A percentile compares a stretch with the other conserved stretches of the same genome.
Evolutionary conservation across 257 asterid genomes (phyloP).

Genomic region (Gardenia jasminoides): DNA sequence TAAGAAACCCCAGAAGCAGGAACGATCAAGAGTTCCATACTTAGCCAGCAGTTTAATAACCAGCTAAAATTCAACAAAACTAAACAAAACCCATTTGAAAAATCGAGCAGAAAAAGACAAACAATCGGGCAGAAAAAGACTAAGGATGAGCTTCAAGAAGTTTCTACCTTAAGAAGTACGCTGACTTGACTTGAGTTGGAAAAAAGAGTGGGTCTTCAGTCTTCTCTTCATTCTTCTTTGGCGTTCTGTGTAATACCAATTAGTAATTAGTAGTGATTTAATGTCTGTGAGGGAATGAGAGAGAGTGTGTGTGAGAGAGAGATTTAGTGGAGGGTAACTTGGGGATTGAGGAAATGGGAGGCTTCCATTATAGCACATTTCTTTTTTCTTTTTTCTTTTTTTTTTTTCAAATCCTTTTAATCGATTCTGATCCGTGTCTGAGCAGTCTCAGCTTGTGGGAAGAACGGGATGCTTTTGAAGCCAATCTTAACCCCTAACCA

Average conservation of each 20-base stretch:
- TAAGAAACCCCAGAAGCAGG: slow-evolving; percentile 16
- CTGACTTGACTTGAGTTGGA: slow-evolving; percentile 28
- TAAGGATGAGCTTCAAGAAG: slow-evolving; percentile 13
- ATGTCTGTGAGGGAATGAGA: neutral
- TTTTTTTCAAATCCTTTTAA: too few relatives aligned
- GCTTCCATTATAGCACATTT: neutral
- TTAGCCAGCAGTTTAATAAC: slow-evolving; percentile 5
- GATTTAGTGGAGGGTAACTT: slow-evolving; percentile 15
- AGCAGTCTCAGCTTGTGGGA: too few relatives aligned
- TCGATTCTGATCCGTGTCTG: neutral
- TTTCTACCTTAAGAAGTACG: slow-evolving; percentile 30
- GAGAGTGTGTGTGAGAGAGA: neutral
- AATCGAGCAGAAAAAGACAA: neutral
- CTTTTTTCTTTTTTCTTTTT: too few relatives aligned
- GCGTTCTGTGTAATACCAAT: neutral
- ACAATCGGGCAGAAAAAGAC: neutral
- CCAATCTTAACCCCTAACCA: too few relatives aligned
- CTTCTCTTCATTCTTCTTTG: slow-evolving; percentile 5
- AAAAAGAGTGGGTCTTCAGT: slow-evolving; percentile 3
- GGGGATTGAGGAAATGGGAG: neutral
- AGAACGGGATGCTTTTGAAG: too few relatives aligned
- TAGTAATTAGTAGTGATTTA: too few relatives aligned
- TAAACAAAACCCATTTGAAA: neutral
- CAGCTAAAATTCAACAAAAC: slow-evolving; percentile 8
- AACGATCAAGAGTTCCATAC: neutral